A percentile compares a stretch with the other conserved stretches of the same genome.
Evolutionary conservation across 106 monocot species (phyloP).

Genomic region (Amphibolis antarctica): DNA sequence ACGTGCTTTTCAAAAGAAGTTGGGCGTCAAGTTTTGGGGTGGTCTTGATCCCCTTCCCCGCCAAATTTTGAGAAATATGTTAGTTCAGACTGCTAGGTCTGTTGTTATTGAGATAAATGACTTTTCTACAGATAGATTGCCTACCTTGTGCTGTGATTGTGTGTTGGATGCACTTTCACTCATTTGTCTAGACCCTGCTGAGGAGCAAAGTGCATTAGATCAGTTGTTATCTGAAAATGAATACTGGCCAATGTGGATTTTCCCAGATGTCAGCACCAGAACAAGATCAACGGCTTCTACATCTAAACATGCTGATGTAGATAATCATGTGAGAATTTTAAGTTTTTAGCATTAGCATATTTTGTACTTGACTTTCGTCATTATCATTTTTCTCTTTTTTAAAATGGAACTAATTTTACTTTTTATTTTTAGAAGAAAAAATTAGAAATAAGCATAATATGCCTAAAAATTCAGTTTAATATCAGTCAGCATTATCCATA

Average conservation of each 20-base stretch:
- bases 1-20: constrained; percentile 18
- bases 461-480: no score
- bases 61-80: constrained; percentile 27
- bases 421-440: neutral
- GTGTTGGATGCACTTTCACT: constrained; percentile 33
- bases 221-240: constrained; percentile 43
- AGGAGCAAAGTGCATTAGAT: constrained; percentile 50
- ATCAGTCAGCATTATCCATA: no score
- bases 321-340: constrained; percentile 1
- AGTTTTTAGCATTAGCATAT: constrained; percentile 5
- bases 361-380: neutral
- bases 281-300: constrained; percentile 9
- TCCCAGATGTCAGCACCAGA: constrained; percentile 18
- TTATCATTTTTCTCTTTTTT: neutral
- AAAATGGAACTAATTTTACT: neutral
- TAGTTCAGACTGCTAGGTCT: constrained; percentile 54
- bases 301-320: neutral
- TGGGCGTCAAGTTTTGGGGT: constrained; percentile 29
- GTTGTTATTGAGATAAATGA: constrained; percentile 37
- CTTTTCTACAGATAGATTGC: constrained; percentile 14
- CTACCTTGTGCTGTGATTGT: constrained; percentile 53
- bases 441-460: no score
- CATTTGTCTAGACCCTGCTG: constrained; percentile 26
- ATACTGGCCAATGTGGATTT: constrained; percentile 64
- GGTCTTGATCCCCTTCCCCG: constrained; percentile 16